phyloP scores from a whole-genome alignment of 2,329 filamentous ascomycete species.

The Truncatella angustata region DNA sequence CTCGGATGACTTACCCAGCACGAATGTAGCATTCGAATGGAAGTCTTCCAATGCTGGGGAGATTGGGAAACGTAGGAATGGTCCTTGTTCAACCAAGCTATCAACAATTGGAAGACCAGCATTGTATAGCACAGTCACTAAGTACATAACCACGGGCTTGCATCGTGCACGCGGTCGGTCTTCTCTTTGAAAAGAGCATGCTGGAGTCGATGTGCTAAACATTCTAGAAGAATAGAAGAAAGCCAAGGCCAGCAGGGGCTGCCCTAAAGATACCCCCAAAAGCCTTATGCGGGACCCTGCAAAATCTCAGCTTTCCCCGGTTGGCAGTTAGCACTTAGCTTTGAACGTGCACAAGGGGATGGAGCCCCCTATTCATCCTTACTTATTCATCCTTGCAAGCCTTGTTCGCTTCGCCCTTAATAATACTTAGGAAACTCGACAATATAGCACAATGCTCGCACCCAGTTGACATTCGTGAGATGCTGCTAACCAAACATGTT shows the following conservation, averaged over 20 bases:
- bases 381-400: neutral
- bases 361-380: neutral
- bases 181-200: no score
- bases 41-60: neutral
- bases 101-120: no score
- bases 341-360: no score
- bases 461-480: no score
- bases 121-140: neutral
- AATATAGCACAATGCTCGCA: no score
- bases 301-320: neutral
- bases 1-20: no score
- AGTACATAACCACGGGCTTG: neutral
- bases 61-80: neutral
- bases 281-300: neutral
- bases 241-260: neutral
- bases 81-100: neutral
- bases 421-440: neutral
- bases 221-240: constrained; percentile 4
- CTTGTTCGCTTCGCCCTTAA: neutral
- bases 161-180: no score
- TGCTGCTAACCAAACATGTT: neutral
- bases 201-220: no score
- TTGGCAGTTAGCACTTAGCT: no score
- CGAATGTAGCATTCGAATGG: neutral
- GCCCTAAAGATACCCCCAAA: constrained; percentile 1